Evolutionary conservation across 345 rosid genomes (phyloP), one percentile per base, ranked within the genome.

Genomic region (Aquilaria malaccensis): DNA sequence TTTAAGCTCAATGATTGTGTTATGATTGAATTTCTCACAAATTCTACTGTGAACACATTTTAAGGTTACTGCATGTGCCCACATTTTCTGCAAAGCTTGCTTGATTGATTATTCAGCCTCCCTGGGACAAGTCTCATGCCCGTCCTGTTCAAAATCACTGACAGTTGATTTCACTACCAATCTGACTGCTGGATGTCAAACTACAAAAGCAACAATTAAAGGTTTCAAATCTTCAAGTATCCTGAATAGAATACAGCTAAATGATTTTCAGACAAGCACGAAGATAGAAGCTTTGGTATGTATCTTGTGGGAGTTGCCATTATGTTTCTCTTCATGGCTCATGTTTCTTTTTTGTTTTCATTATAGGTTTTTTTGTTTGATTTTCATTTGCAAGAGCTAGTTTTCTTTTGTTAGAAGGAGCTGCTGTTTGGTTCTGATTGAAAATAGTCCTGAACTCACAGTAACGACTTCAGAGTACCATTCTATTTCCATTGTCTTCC

Each of bases 241-340:
- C 74, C 65, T 94, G 41, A 94, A 88, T 74, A 85, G 99, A 63
- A 77, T 94, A 70, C 77, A 78, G 61, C 74, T 94, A 52, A 73
- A 82, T 48, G 85, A 90, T 60, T 94, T 94, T 74, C 95, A 94
- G 81, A 83, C 99, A 15, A 94, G 99, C 81, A 94, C 99, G 60
- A 94, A 93, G 77, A 89, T 94, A 61, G 99, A 94, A 74, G 99
- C 99, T 68, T 79, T 94, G 95, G 99, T 94, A 81, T 50, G 85
- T 61, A 12, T 45, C 33, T 57, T 63, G 13, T 58, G 30, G 50
- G 7, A 37, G 43, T 37, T 37, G 43, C 7, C 43, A 37, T 37
- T 37, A 37, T 37, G 5, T 37, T 37, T 37, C 43, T 37, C 43
- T 37, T 37, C 5, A 9, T 37, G 5, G 43, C 43, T 37, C 43